Conservation (phyloP, 345 rosid genomes). For the Brassica napus region Da-Ae NC_063436.1:17047001-17047500, state of each 20-base stretch:
- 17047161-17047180: conserved; percentile 2
- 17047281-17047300: background rate
- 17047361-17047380: conserved; percentile 18
- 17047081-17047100: background rate
- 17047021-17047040: background rate
- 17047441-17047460: conserved; percentile 15
- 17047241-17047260: conserved; percentile 14
- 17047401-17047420: background rate
- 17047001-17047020: conserved; percentile 17
- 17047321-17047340: background rate
- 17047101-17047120: background rate
- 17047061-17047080: background rate
- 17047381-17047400: conserved; percentile 3
- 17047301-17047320: background rate
- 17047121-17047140: background rate
- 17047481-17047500: conserved; percentile 35
- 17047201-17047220: conserved; percentile 25
- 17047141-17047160: background rate
- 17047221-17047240: background rate
- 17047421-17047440: background rate
- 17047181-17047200: conserved; percentile 29
- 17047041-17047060: background rate
- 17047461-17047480: conserved; percentile 37
- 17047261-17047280: background rate
- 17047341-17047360: background rate